Base-by-base conservation (phyloP, 2,329 filamentous ascomycete genomes). In the Dactylellina parvicollis region DNA sequence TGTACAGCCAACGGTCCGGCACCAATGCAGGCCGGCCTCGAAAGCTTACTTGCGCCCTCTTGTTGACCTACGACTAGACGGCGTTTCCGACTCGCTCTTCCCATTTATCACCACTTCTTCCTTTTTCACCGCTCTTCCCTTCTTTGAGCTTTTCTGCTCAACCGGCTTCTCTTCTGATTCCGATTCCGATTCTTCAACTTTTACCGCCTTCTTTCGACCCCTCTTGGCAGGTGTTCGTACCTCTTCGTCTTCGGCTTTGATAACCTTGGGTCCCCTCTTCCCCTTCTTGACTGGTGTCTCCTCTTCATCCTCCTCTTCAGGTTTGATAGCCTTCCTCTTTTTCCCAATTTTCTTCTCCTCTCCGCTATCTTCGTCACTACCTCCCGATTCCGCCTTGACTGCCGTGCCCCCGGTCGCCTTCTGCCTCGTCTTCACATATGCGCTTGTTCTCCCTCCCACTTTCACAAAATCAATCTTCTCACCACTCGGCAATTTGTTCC, bases 361-460 rank as follows among this genome's bases (percentile, higher is more conserved):
- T 26, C 44, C 42, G n/a, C 46, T 50, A 38, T 22, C 50, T 10
- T 66, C 50, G 2, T 76, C 78, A 69, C 59, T 75, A 36, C 66
- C 80, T 69, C 57, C 79, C 61, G 76, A 78, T 57, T 79, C 79
- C 50, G 55, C 77, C 57, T 71, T 83, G 14, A 87, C 85, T 30
- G 84, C 82, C 8, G 59, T 72, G 12, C 52, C 67, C 1, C 84
- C 86, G 1, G 86, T 88, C 83, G 96, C 96, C 83, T 92, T 96
- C 82, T 98, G 95, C 26, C 95, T 82, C 10, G 85, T 87, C 0
- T 92, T 92, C 0, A 96, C 92, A 57, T 94, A 90, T 50, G 93
- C 96, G 78, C 92, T 96, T 2, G 95, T 98, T 47, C 95, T 85
- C 1, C 94, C 93, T 0, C 94, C 94, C 0, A 98, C 94, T 0